Percentiles rank a stretch among this genome's conserved stretches.
Conservation (phyloP, 495 filamentous ascomycete species). For the Parachaetomium inaequale region DNA sequence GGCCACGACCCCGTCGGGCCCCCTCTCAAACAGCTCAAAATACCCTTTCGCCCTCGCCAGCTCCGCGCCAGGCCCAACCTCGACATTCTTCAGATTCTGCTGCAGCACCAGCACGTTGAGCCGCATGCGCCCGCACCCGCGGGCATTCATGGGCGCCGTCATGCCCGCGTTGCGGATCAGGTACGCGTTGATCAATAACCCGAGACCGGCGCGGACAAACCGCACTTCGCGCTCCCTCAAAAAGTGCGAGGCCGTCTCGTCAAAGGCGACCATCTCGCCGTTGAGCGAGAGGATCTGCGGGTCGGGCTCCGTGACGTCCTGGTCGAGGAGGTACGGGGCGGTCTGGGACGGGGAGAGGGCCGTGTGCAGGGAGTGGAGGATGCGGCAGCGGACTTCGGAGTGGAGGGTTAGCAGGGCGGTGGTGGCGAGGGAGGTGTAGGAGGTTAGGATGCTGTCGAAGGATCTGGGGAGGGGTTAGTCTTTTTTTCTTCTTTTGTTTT, state of each 20-base stretch:
- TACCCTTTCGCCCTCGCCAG: slow-evolving; percentile 69
- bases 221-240: slow-evolving; percentile 60
- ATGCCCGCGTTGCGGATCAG: slow-evolving; percentile 42
- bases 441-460: slow-evolving; percentile 84
- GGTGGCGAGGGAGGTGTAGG: slow-evolving; percentile 70
- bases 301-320: slow-evolving; percentile 74
- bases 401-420: slow-evolving; percentile 80
- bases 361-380: slow-evolving; percentile 63
- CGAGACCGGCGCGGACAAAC: slow-evolving; percentile 73
- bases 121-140: slow-evolving; percentile 76
- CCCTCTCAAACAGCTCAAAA: slow-evolving; percentile 74
- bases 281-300: slow-evolving; percentile 73
- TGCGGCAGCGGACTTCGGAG: slow-evolving; percentile 77
- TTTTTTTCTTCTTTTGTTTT: neutral
- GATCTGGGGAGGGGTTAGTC: slow-evolving; percentile 44
- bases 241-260: slow-evolving; percentile 70
- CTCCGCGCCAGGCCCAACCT: slow-evolving; percentile 60
- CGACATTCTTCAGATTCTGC: slow-evolving; percentile 92
- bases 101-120: slow-evolving; percentile 91
- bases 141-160: slow-evolving; percentile 47
- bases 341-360: slow-evolving; percentile 49
- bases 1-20: slow-evolving; percentile 65
- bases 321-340: slow-evolving; percentile 67
- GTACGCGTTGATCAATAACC: slow-evolving; percentile 42
- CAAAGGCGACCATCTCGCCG: slow-evolving; percentile 73